A percentile compares a stretch with the other conserved stretches of the same genome.
Evolutionary conservation across 2,329 filamentous ascomycete genomes (phyloP).

Genomic region (Eutypa lata): DNA sequence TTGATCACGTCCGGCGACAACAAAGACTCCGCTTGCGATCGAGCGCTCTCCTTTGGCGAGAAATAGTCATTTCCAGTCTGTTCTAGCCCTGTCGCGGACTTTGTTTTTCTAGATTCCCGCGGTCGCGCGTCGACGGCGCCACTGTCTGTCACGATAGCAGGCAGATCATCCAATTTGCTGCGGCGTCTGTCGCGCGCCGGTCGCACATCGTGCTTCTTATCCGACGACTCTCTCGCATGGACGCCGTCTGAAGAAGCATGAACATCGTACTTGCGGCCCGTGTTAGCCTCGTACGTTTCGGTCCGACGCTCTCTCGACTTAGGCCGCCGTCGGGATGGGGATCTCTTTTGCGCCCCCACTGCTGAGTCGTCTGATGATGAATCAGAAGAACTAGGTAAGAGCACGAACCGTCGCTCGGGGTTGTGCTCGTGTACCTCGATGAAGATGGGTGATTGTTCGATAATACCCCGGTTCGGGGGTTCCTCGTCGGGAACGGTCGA

Average conservation of each 20-base stretch:
- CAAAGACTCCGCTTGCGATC: constrained; percentile 33
- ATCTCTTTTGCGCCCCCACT: constrained; percentile 16
- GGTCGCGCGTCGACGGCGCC: constrained; percentile 8
- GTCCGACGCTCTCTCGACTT: constrained; percentile 14
- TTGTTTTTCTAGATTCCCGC: constrained; percentile 19
- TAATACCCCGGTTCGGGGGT: constrained; percentile 56
- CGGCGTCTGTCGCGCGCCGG: constrained; percentile 20
- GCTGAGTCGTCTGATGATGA: constrained; percentile 18
- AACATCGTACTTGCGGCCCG: constrained; percentile 37
- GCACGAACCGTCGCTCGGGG: constrained; percentile 63
- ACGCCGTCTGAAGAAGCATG: constrained; percentile 13
- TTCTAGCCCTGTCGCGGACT: constrained; percentile 21
- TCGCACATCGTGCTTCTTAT: constrained; percentile 16
- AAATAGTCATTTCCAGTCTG: constrained; percentile 32
- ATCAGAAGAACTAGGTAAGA: constrained; percentile 42
- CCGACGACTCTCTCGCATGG: not conserved
- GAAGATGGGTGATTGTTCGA: constrained; percentile 68
- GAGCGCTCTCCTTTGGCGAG: constrained; percentile 23
- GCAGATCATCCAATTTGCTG: constrained; percentile 24
- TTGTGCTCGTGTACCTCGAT: constrained; percentile 59
- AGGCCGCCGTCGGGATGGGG: constrained; percentile 7
- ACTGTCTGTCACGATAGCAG: constrained; percentile 27
- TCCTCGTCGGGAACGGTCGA: constrained; percentile 46
- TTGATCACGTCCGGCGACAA: constrained; percentile 45
- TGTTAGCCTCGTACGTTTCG: constrained; percentile 39